Evolutionary conservation across 805 yeast species (phyloP).

Genomic region (Spathaspora hagerdaliae): DNA sequence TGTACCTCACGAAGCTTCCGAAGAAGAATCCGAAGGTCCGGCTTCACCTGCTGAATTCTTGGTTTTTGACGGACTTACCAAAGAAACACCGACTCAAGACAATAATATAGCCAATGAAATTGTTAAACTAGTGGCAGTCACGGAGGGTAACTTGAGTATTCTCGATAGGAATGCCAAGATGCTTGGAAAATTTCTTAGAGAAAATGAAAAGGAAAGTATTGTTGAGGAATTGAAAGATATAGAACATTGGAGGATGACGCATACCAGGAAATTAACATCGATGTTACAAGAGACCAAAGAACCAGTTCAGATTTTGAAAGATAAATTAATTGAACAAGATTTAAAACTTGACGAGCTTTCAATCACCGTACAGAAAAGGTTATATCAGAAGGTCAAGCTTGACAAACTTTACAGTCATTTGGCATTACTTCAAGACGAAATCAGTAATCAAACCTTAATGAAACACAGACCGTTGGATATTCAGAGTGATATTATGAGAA

Average conservation of each 20-base stretch:
- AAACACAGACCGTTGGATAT: conserved; percentile 28
- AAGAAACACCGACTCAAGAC: not conserved
- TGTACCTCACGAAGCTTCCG: not conserved
- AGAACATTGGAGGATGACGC: not conserved
- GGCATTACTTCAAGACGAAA: conserved; percentile 10
- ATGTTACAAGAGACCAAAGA: not conserved
- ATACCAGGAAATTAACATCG: not conserved
- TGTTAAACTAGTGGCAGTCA: conserved; percentile 17
- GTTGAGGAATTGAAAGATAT: not conserved
- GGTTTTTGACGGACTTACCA: conserved; percentile 5
- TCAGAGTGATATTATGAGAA: conserved; percentile 21
- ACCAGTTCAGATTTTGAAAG: not conserved
- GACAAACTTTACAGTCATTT: conserved; percentile 26
- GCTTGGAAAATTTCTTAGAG: conserved; percentile 11
- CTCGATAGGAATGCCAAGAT: conserved; percentile 16
- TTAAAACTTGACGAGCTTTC: conserved; percentile 2
- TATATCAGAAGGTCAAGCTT: conserved; percentile 14
- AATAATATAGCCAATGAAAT: conserved; percentile 12
- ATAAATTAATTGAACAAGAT: conserved; percentile 1
- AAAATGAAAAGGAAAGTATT: conserved; percentile 1
- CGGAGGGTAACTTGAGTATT: conserved; percentile 22
- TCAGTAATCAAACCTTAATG: conserved; percentile 4
- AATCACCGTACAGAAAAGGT: conserved; percentile 10
- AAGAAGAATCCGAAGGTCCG: not conserved
- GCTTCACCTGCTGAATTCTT: conserved; percentile 5